These are phyloP conservation scores for Pyrenochaeta sp. DNA, from an alignment of 2,329 filamentous ascomycete genomes.

Conservation along the genomic window DNA sequence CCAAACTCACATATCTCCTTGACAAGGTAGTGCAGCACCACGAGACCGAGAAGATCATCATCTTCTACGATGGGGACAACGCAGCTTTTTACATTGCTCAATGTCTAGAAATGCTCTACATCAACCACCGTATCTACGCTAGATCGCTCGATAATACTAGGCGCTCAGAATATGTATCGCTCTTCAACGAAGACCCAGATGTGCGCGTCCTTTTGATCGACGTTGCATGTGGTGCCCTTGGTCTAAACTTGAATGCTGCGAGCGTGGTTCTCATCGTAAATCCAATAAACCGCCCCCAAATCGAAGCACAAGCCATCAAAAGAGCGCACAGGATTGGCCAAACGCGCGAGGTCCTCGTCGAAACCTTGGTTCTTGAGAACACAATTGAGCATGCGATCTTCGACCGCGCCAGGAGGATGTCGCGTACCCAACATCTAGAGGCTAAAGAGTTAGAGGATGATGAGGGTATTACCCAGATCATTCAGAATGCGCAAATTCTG, in stretches of 20 bases:
- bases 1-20: slow-evolving; percentile 86
- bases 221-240: slow-evolving; percentile 86
- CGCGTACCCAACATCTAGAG: slow-evolving; percentile 64
- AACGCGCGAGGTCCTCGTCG: slow-evolving; percentile 77
- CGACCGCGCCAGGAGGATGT: slow-evolving; percentile 77
- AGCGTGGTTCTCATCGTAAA: slow-evolving; percentile 90
- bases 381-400: slow-evolving; percentile 89
- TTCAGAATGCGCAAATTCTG: slow-evolving; percentile 64
- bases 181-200: slow-evolving; percentile 74
- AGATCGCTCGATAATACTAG: slow-evolving; percentile 67
- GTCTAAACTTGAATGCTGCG: slow-evolving; percentile 83
- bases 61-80: slow-evolving; percentile 93
- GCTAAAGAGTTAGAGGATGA: slow-evolving; percentile 68
- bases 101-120: slow-evolving; percentile 75
- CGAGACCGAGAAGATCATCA: slow-evolving; percentile 80
- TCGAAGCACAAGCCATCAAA: slow-evolving; percentile 92
- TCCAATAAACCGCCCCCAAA: slow-evolving; percentile 82
- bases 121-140: slow-evolving; percentile 73
- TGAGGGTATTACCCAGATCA: slow-evolving; percentile 65
- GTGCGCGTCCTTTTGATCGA: slow-evolving; percentile 90
- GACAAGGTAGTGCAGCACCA: slow-evolving; percentile 75
- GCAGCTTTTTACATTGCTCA: slow-evolving; percentile 86
- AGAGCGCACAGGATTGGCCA: slow-evolving; percentile 90
- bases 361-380: slow-evolving; percentile 81
- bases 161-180: slow-evolving; percentile 77